Base-by-base conservation (phyloP, 2,329 filamentous ascomycete species). In the Diaporthe capsici region DNA sequence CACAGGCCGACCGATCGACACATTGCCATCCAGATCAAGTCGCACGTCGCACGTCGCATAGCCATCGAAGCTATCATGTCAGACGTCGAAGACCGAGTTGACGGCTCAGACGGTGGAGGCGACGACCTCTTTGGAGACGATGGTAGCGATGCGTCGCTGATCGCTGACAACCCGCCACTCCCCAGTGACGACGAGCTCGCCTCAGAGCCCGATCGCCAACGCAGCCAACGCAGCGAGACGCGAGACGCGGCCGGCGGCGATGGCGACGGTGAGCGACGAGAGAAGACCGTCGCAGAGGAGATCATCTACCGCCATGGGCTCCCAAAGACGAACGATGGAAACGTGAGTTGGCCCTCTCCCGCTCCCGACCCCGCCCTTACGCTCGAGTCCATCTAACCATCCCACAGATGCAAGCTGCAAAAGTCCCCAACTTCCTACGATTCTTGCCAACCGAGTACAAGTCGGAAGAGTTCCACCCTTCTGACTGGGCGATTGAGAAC, bases 341-440 rank as follows among this genome's bases (percentile, higher is more conserved):
- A 91, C 82, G 93, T 95, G 85, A 80, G 89, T 82, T 61, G 12
- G 9, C 17, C 37, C 20, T 55, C 37, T 31, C 53, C 58, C 37
- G 13, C 42, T n/a, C 25, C 34, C 20, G 61, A 20, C 73, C 42
- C 34, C 20, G 61, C 22, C 73, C 42, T 22, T 8, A 2, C 1
- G 6, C 10, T 31, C 28, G 74, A 78, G 55, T 77, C 44, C 44
- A 25, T 37, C 79, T 83, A 67, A 81, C 78, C 25, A 10, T 42
- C 9, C 68, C 51, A 9, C 68, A 94, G 93, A 87, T 94, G 67
- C 93, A 93, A 83, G 88, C 93, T 7, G 84, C 95, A 80, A 92
- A 92, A 78, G 88, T 96, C 2, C 94, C 94, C 42, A 89, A 90
- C 31, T 96, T 96, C 84, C 86, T 96, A 80, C 90, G 90, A 71